Base-by-base conservation (phyloP, 1,284 basidiomycete species). In the Ganoderma lingzhi region DNA sequence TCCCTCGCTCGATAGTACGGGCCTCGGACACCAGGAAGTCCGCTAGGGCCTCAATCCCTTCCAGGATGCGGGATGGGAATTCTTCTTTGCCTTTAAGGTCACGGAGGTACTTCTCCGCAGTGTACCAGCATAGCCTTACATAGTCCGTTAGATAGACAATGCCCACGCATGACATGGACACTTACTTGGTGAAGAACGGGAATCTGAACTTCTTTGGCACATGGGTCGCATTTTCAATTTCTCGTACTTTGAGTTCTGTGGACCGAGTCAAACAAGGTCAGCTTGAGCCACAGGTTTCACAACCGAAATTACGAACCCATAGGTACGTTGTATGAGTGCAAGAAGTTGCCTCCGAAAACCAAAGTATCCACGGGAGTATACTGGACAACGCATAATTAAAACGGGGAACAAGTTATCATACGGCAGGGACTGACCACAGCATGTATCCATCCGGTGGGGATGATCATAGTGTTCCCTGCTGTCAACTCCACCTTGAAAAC, bases 391-490 rank as follows among this genome's bases (percentile, higher is more conserved):
- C 44, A 66, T 6, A 65, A 48, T 17, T 39, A 53, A 12, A 3
- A 45, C 48, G 4, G 62, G 12, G 0, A 60, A 9, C 61, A 53
- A 23, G 12, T 4, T 23, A 28, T 60, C 37, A 35, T n/a, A 41
- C 6, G 1, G n/a, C n/a, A 23, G 56, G 30, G 6, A 86, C 92
- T 79, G 78, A 96, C 95, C 44, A 99, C 97, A 23, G 96, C 95
- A 78, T 99, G 97, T 71, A 99, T 98, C 93, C 97, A 99, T 0
- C 97, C 97, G 0, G 95, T 92, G 1, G 96, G 96, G 65, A 98
- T 97, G 68, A 98, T 94, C 95, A 98, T 97, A 0, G 96, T 98
- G 76, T 97, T 96, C 1, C 96, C 96, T n/a, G 87, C 85, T 12
- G 83, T 81, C 68, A 98, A 82, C 63, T 93, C 91, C 10, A 97